phyloP scores from a whole-genome alignment of 192 early-diverging fungal species.

The Borealophlyctis nickersoniae region DNA sequence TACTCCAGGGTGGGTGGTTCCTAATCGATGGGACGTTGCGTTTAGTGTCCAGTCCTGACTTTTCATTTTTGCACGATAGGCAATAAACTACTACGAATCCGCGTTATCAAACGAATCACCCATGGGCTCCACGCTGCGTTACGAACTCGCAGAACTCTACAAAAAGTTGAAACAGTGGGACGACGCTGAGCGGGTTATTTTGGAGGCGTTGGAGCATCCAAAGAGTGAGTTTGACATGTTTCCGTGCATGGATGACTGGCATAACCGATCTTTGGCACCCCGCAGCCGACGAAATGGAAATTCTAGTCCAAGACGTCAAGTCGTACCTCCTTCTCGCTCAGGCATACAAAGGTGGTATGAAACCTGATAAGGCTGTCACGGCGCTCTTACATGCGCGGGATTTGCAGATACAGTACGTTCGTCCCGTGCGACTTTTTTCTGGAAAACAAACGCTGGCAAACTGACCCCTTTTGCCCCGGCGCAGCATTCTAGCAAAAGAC shows the following conservation, averaged over 20 bases:
- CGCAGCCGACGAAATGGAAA: conserved; percentile 29
- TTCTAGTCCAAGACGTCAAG: conserved; percentile 33
- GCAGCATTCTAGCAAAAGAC: conserved; percentile 26
- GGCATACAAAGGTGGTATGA: conserved; percentile 3
- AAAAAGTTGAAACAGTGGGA: conserved; percentile 38
- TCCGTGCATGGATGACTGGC: not conserved
- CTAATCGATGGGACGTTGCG: not conserved
- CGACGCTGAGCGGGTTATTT: conserved; percentile 38
- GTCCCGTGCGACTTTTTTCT: not conserved
- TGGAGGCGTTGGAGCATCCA: conserved; percentile 33
- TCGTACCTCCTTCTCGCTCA: conserved; percentile 35
- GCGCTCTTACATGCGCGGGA: conserved; percentile 35
- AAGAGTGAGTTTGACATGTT: conserved; percentile 12
- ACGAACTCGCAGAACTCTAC: conserved; percentile 45
- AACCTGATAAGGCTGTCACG: conserved; percentile 29
- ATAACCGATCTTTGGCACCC: not conserved
- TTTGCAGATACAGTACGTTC: conserved; percentile 30
- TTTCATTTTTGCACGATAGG: conserved; percentile 30
- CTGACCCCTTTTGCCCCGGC: not conserved
- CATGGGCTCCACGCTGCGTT: conserved; percentile 25
- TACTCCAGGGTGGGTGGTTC: conserved; percentile 32
- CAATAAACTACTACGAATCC: conserved; percentile 45
- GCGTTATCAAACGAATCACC: conserved; percentile 32
- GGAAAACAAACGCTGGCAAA: conserved; percentile 15
- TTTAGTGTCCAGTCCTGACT: not conserved